Evolutionary conservation across 192 early-diverging fungal genomes (phyloP).

Genomic region (Cetraspora pellucida): DNA sequence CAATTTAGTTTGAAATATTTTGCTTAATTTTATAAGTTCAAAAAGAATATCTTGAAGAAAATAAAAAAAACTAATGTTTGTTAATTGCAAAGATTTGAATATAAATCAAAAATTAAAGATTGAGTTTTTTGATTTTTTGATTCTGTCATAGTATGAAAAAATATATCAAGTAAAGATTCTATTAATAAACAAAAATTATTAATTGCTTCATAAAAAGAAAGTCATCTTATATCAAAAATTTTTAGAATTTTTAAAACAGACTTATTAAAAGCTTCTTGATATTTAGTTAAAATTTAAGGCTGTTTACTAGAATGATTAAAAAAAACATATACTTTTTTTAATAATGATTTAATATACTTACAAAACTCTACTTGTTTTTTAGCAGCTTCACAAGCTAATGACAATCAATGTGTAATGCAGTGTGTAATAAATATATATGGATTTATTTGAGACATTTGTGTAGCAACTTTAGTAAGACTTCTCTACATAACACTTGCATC

Average conservation of each 20-base stretch:
- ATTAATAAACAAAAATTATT: background rate
- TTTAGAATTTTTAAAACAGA: background rate
- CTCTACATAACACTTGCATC: no score
- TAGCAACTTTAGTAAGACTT: no score
- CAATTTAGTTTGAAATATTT: no score
- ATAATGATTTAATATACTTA: no score
- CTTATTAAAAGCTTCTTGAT: background rate
- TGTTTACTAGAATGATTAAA: background rate
- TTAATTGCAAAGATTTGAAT: background rate
- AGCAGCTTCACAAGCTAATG: no score
- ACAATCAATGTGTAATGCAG: no score
- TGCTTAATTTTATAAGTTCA: no score
- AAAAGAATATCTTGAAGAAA: no score
- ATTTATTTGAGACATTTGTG: no score
- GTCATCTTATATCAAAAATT: background rate
- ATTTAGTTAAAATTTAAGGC: background rate
- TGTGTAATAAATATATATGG: no score
- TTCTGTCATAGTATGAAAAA: background rate
- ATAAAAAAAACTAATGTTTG: background rate
- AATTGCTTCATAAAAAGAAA: background rate
- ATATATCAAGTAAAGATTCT: background rate
- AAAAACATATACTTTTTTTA: background rate
- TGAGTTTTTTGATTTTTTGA: background rate
- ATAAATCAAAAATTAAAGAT: background rate
- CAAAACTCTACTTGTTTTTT: no score